phyloP scores from a whole-genome alignment of 768 basidiomycete species.

The Sarcomyxa edulis region DNA sequence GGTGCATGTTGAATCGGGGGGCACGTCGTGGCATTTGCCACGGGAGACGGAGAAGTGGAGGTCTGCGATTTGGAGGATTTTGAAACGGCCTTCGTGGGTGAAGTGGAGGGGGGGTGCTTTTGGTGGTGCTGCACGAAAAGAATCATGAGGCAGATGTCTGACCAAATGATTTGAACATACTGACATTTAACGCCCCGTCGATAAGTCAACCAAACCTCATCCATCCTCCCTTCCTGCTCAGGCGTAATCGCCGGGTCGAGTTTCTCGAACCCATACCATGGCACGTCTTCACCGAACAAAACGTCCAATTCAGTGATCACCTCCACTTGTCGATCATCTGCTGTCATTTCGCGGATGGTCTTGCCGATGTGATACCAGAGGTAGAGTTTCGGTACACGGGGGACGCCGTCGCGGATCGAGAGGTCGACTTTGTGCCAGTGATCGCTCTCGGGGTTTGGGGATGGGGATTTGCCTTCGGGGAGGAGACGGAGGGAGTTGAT shows the following conservation, averaged over 20 bases:
- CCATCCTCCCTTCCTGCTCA: conserved; percentile 29
- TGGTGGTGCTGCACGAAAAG: conserved; percentile 46
- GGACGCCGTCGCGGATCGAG: conserved; percentile 63
- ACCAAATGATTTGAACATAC: conserved; percentile 32
- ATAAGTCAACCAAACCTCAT: conserved; percentile 61
- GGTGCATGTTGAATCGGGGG: conserved; percentile 46
- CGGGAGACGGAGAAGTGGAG: conserved; percentile 85
- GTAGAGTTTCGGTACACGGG: conserved; percentile 49
- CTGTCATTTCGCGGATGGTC: conserved; percentile 54
- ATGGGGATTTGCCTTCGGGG: conserved; percentile 46
- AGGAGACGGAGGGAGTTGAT: conserved; percentile 71
- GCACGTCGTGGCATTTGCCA: conserved; percentile 74
- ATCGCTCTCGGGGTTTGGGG: conserved; percentile 22
- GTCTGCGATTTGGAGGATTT: conserved; percentile 87
- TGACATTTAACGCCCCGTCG: conserved; percentile 71
- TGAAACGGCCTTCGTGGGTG: conserved; percentile 78
- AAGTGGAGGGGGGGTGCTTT: conserved; percentile 79
- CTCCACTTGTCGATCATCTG: conserved; percentile 43
- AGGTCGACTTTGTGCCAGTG: conserved; percentile 61
- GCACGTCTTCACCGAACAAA: conserved; percentile 74
- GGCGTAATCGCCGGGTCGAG: conserved; percentile 54
- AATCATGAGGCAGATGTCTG: conserved; percentile 6
- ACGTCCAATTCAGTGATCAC: conserved; percentile 92
- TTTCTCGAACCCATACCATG: conserved; percentile 86
- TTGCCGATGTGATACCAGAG: conserved; percentile 80